Base-by-base conservation (phyloP, 148 eudicot genomes). In the Heliosperma pusillum region DNA sequence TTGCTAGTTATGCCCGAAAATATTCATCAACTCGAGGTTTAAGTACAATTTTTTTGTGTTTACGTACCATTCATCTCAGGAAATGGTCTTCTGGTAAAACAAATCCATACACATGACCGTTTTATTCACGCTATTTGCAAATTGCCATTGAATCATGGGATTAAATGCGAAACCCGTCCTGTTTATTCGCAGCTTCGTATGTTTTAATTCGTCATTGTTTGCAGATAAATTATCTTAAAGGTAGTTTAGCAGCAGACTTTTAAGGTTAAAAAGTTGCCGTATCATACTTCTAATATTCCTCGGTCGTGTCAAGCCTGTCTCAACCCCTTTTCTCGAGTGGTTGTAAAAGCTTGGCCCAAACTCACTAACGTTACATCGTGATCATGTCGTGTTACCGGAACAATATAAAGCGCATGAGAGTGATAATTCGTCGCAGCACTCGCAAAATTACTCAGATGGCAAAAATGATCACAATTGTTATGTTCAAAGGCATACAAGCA, bases 1-100 rank as follows among this genome's bases (percentile, higher is more conserved):
- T 74, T 69, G 72, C 66, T 67, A 76, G 78, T 66, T 25, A 30
- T 22, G 29, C 73, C 77, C n/a, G 16, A 53, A 50, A 74, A 17
- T 67, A 79, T 69, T 73, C 44, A 45, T 78, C 53, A 47, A 59
- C 33, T 52, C 4, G 22, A 44, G 73, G 42, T 61, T 66, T 44
- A 29, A 59, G 59, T 33, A 70, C 25, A 10, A 50, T 15, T 69
- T 53, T 71, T 63, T 52, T 29, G 71, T 33, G 71, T 65, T 52
- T 77, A 70, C 72, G 64, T 21, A 71, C 73, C 66, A 17, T 67
- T 15, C 52, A 47, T 67, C 47, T 55, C 16, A 58, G 67, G 19
- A 65, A 69, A 58, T 53, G 21, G 47, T 72, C 36, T 55, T 19
- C 17, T 24, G 70, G 40, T 72, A 13, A 15, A 61, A 79, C 73